Conservation (phyloP, 2,329 filamentous ascomycete species). For the Fusarium metavorans region DNA sequence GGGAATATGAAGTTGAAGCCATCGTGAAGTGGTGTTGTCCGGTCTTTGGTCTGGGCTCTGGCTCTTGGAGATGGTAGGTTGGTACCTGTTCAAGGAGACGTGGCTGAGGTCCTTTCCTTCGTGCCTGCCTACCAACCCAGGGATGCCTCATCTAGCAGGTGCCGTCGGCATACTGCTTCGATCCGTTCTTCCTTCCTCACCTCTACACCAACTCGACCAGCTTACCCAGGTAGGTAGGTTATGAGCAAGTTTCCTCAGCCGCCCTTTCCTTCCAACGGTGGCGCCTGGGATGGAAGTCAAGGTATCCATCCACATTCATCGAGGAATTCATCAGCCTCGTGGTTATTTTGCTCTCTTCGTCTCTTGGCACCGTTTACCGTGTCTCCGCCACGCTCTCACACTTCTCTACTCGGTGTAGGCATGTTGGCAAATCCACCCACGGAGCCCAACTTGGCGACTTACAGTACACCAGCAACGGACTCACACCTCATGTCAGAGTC, state of each 20-base stretch:
- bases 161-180: slow-evolving; percentile 6
- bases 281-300: neutral
- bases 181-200: neutral
- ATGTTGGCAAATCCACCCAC: neutral
- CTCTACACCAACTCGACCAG: neutral
- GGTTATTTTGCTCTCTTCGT: neutral
- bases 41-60: neutral
- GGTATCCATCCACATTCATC: neutral
- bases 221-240: slow-evolving; percentile 4
- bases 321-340: neutral
- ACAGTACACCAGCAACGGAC: neutral
- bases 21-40: slow-evolving; percentile 7
- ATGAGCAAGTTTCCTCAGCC: slow-evolving; percentile 23
- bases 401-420: neutral
- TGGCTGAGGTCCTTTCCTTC: slow-evolving; percentile 11
- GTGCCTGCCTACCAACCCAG: neutral
- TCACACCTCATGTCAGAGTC: neutral
- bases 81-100: neutral
- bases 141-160: neutral
- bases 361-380: neutral
- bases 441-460: neutral
- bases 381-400: neutral
- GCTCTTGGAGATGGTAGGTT: neutral
- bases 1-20: slow-evolving; percentile 11
- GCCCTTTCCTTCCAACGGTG: slow-evolving; percentile 26